Evolutionary conservation across 208 protist genomes (phyloP).

Genomic region (Acanthamoeba healyi): DNA sequence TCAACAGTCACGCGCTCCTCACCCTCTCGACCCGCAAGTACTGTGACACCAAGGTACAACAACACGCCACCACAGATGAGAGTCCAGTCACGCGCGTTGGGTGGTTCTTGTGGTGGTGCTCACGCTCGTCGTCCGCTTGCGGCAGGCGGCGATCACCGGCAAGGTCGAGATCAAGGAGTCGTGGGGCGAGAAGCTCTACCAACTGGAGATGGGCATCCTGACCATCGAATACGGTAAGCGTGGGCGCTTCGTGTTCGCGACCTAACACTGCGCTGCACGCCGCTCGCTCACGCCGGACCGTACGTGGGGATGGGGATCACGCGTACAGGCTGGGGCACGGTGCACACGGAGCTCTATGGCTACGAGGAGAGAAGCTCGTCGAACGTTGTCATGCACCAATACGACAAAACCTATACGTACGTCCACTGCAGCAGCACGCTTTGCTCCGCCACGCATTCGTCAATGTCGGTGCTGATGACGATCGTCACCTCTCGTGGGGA

Average conservation of each 20-base stretch:
- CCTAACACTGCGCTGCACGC: no score
- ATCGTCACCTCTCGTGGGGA: neutral
- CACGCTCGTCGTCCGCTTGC: no score
- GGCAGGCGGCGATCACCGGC: neutral
- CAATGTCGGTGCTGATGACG: neutral
- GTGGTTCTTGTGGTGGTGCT: no score
- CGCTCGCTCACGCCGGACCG: no score
- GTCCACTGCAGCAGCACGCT: no score
- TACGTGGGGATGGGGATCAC: no score
- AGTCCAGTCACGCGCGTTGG: no score
- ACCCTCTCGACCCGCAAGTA: neutral
- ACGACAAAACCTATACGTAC: slow-evolving; percentile 37
- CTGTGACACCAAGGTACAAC: slow-evolving; percentile 3
- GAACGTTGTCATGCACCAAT: neutral
- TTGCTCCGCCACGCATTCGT: neutral
- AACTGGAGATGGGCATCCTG: slow-evolving; percentile 27
- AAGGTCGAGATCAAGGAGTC: slow-evolving; percentile 27
- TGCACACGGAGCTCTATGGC: neutral
- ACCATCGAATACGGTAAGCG: slow-evolving; percentile 58
- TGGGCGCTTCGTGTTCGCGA: no score
- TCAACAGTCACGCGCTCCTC: slow-evolving; percentile 8
- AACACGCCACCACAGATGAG: no score
- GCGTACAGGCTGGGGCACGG: neutral
- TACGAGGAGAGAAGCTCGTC: neutral
- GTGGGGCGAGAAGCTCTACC: slow-evolving; percentile 38